These are phyloP conservation scores for Hyphopichia fennica DNA, from an alignment of 1,139 yeast species.

Conservation along the genomic window DNA sequence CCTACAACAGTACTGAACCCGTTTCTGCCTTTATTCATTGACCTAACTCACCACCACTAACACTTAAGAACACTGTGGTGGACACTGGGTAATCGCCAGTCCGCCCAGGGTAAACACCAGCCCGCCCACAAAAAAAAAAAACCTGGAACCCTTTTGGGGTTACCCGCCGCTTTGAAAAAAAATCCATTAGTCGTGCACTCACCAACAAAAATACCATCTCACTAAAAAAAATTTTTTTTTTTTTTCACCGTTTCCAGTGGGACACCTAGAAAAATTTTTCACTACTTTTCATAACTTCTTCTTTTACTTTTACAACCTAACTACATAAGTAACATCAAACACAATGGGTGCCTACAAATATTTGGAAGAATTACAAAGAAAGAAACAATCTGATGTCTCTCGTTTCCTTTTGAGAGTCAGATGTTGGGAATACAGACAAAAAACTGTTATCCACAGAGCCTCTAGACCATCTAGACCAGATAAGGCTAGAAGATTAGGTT, in stretches of 20 bases:
- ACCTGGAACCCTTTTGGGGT: no score
- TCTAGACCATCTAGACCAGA: constrained; percentile 99
- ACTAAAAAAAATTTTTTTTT: background rate
- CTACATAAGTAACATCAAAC: constrained; percentile 6
- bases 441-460: constrained; percentile 98
- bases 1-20: no score
- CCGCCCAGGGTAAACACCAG: no score
- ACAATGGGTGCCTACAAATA: constrained; percentile 99
- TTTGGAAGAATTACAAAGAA: constrained; percentile 98
- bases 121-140: no score
- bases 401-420: constrained; percentile 99
- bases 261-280: background rate
- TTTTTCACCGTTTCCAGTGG: background rate
- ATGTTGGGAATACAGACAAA: constrained; percentile 99
- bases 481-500: constrained; percentile 99
- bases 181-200: no score
- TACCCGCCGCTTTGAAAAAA: no score
- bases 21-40: no score
- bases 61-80: no score
- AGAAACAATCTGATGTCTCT: constrained; percentile 99
- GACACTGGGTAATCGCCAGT: no score
- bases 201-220: no score
- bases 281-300: constrained; percentile 1
- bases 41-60: no score
- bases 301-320: constrained; percentile 13